Evolutionary conservation across 2,329 filamentous ascomycete species (phyloP).

Genomic region (Zarea fungicola): DNA sequence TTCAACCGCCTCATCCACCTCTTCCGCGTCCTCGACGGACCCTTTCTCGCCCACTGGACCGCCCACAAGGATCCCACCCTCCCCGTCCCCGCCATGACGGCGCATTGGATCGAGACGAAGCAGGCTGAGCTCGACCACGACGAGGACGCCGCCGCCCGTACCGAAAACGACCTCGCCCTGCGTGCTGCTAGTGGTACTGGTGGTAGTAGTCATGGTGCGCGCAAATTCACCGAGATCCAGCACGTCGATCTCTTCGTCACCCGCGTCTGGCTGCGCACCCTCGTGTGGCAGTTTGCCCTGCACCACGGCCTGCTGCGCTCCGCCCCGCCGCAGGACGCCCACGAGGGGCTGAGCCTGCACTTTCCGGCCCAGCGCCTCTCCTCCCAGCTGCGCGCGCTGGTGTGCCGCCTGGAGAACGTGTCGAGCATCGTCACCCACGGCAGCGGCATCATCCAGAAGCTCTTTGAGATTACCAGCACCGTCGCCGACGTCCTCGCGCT

Average conservation of each 20-base stretch:
- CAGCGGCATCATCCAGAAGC: constrained; percentile 51
- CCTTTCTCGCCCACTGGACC: constrained; percentile 33
- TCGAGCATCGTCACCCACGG: constrained; percentile 50
- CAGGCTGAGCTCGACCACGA: constrained; percentile 35
- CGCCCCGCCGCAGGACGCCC: constrained; percentile 25
- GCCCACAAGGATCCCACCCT: constrained; percentile 23
- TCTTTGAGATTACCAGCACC: constrained; percentile 56
- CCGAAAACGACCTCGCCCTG: constrained; percentile 21
- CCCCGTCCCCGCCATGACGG: constrained; percentile 24
- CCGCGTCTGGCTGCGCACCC: constrained; percentile 35
- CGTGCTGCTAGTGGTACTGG: too few species aligned
- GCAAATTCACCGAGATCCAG: constrained; percentile 33
- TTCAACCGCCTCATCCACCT: constrained; percentile 34
- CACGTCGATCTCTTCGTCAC: constrained; percentile 37
- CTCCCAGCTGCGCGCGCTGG: constrained; percentile 32
- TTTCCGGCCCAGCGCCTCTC: constrained; percentile 36
- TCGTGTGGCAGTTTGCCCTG: constrained; percentile 38
- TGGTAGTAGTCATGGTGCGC: too few species aligned
- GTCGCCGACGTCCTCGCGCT: constrained; percentile 54
- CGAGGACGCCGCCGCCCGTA: constrained; percentile 27
- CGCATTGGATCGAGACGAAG: constrained; percentile 36
- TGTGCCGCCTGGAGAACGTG: constrained; percentile 29
- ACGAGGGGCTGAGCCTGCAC: constrained; percentile 34
- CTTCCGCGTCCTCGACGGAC: constrained; percentile 34
- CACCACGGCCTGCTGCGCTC: constrained; percentile 34